These are phyloP conservation scores for Solanum tacnaense DNA, from an alignment of 257 asterid species.

Conservation along the genomic window DNA sequence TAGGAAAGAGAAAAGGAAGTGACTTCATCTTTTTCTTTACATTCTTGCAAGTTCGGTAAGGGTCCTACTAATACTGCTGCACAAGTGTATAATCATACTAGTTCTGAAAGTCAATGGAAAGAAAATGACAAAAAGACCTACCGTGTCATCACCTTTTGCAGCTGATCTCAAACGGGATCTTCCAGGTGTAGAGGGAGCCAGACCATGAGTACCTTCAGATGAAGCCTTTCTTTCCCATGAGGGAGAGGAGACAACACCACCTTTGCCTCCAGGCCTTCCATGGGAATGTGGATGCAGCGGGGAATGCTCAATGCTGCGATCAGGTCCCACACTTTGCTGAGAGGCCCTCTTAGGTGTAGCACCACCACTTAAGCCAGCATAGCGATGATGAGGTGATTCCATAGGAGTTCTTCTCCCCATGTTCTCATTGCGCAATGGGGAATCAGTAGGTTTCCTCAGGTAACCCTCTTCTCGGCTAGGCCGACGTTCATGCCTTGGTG, in stretches of 20 bases:
- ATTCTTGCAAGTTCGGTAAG: not conserved
- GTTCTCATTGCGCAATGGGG: constrained; percentile 37
- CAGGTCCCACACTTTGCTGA: constrained; percentile 46
- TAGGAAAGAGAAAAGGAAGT: not conserved
- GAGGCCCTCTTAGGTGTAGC: constrained; percentile 56
- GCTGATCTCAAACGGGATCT: constrained; percentile 79
- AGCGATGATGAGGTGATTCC: constrained; percentile 51
- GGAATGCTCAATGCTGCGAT: constrained; percentile 59
- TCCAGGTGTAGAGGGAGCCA: constrained; percentile 77
- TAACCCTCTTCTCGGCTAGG: constrained; percentile 51
- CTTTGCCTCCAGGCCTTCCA: constrained; percentile 42
- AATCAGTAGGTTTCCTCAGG: constrained; percentile 35
- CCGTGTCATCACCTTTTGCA: constrained; percentile 63
- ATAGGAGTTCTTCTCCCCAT: constrained; percentile 27
- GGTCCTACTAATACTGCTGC: not conserved
- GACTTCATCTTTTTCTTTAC: not conserved
- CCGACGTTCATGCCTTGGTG: constrained; percentile 35
- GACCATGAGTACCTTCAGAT: constrained; percentile 47
- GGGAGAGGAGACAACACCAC: constrained; percentile 62
- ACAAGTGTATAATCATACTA: not conserved
- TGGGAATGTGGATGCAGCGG: constrained; percentile 63
- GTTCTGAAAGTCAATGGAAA: not conserved
- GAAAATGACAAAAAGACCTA: constrained; percentile 19
- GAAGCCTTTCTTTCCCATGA: constrained; percentile 71
- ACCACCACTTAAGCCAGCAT: constrained; percentile 40